Evolutionary conservation across 1,139 yeast species (phyloP).

Genomic region (Saccharomyces hybrid): DNA sequence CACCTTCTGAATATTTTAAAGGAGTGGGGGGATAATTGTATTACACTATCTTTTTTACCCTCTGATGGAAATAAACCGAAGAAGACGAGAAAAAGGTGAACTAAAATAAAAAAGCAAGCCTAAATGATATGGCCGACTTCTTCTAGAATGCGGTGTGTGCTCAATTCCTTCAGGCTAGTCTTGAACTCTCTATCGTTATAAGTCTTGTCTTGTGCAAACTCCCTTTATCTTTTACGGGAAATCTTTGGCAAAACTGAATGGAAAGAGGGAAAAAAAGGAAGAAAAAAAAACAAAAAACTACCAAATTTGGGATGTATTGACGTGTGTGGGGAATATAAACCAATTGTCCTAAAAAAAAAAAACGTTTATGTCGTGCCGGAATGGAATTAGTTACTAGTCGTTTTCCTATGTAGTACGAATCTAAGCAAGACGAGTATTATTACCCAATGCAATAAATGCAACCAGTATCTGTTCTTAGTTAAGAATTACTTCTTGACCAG

Average conservation of each 20-base stretch:
- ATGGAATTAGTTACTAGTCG: background rate
- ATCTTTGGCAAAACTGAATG: background rate
- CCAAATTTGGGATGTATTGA: background rate
- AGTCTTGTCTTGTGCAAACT: background rate
- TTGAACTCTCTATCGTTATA: background rate
- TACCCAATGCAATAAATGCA: background rate
- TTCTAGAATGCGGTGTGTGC: background rate
- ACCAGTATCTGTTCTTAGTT: background rate
- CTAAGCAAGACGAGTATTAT: background rate
- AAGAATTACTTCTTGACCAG: background rate
- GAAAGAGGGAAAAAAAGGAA: background rate
- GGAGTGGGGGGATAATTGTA: conserved; percentile 3
- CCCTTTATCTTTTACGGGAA: background rate
- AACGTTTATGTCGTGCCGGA: background rate
- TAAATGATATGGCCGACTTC: background rate
- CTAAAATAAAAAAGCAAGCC: too few species aligned
- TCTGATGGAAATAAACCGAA: too few species aligned
- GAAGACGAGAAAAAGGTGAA: too few species aligned
- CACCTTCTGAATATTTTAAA: conserved; percentile 2
- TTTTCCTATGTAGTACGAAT: background rate
- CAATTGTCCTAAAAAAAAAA: background rate
- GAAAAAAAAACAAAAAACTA: background rate
- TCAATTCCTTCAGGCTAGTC: background rate
- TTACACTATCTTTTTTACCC: too few species aligned
- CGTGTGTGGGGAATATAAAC: background rate